A percentile compares a stretch with the other conserved stretches of the same genome.
These are phyloP conservation scores for Pichia sp. DNA, from an alignment of 1,139 yeast species.

Conservation along the genomic window DNA sequence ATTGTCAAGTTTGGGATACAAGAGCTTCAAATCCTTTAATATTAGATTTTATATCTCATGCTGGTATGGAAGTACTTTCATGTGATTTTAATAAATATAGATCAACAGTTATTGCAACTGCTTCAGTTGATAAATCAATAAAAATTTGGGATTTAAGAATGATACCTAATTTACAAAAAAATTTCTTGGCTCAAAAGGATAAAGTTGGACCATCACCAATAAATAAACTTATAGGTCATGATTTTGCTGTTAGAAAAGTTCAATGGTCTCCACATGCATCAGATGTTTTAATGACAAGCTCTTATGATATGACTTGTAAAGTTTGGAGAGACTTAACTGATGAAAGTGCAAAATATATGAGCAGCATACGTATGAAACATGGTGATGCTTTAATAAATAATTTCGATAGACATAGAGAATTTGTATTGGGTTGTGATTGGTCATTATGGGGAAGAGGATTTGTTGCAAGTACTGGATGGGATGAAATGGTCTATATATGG, in stretches of 20 bases:
- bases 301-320: slow-evolving; percentile 89
- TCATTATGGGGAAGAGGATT: slow-evolving; percentile 97
- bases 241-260: slow-evolving; percentile 76
- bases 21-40: slow-evolving; percentile 60
- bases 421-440: slow-evolving; percentile 94
- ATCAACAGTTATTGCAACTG: slow-evolving; percentile 71
- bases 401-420: slow-evolving; percentile 75
- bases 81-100: slow-evolving; percentile 91
- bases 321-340: slow-evolving; percentile 75
- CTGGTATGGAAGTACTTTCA: slow-evolving; percentile 72
- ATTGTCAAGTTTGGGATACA: slow-evolving; percentile 78
- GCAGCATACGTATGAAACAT: slow-evolving; percentile 33
- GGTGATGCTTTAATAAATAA: slow-evolving; percentile 46
- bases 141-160: slow-evolving; percentile 85
- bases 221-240: slow-evolving; percentile 81
- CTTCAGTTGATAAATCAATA: slow-evolving; percentile 81
- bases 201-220: slow-evolving; percentile 60
- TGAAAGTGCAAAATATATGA: slow-evolving; percentile 43
- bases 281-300: slow-evolving; percentile 62
- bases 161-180: slow-evolving; percentile 34
- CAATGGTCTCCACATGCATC: slow-evolving; percentile 87
- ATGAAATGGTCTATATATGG: slow-evolving; percentile 92
- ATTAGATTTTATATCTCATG: slow-evolving; percentile 61
- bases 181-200: slow-evolving; percentile 37
- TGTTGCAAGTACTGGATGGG: slow-evolving; percentile 96